Base-by-base conservation (phyloP, 805 yeast species). In the Ogataea sp. region DNA sequence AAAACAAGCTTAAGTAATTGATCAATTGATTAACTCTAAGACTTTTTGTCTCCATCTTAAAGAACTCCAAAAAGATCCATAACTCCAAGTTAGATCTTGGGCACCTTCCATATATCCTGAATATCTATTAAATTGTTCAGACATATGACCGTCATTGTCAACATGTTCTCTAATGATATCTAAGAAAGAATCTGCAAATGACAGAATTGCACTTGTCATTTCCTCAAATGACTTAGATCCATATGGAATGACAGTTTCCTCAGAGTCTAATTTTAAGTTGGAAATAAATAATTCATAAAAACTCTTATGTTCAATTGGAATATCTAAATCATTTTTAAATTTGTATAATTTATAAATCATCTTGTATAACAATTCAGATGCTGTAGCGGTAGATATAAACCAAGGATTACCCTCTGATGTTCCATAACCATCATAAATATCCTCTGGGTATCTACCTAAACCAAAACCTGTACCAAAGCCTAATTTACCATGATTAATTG, bases 371-470 rank as follows among this genome's bases (percentile, higher is more conserved):
- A 80, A 48, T 53, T 81, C 85, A 5, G 85, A 65, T 2, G 85
- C 86, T 3, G 83, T 67, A 1, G 83, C 74, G 1, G 90, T 83
- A 3, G 84, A 65, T 42, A 89, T 72, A 54, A 88, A 87, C 97
- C 97, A 89, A 6, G 97, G 97, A 52, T 89, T 88, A 3, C 96
- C 97, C 50, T 80, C 86, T 25, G 80, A 68, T 0, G 72, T 65
- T 0, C 77, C 78, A 43, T 67, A 62, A 0, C 96, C 96, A 56
- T 89, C 81, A 58, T 89, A 89, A 9, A 81, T 57, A 60, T 89
- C 97, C 53, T 89, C 97, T 1, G 97, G 96, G 53, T 89, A 89
- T 53, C 97, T 70, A 3, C 97, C 97, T 39, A 89, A 60, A 0
- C 83, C 95, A 37, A 80, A 79, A 3, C 83, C 83, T 3, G 59